Conservation (phyloP, 148 eudicot genomes). For the Polygonum aviculare region DNA sequence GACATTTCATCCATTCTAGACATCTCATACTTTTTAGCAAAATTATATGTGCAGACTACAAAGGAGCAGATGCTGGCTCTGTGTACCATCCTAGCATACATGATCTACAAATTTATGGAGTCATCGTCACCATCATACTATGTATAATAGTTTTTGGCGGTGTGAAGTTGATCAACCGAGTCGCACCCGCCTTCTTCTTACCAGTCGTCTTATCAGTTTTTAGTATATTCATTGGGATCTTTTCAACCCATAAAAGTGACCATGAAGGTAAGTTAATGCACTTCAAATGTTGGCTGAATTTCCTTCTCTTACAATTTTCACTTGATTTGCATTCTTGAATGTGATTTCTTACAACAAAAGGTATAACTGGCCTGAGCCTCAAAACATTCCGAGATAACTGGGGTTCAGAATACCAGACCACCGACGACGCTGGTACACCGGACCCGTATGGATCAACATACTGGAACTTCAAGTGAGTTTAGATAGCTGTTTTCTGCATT, state of each 20-base stretch:
- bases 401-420: slow-evolving; percentile 68
- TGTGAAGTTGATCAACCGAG: slow-evolving; percentile 93
- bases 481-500: not conserved
- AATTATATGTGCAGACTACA: slow-evolving; percentile 44
- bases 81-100: slow-evolving; percentile 75
- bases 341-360: slow-evolving; percentile 31
- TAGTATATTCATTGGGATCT: slow-evolving; percentile 79
- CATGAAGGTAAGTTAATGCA: slow-evolving; percentile 42
- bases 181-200: slow-evolving; percentile 92
- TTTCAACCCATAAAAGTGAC: slow-evolving; percentile 48
- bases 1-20: not conserved
- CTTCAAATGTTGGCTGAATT: not conserved
- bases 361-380: slow-evolving; percentile 86
- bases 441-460: slow-evolving; percentile 60
- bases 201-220: slow-evolving; percentile 78
- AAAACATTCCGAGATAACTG: slow-evolving; percentile 71
- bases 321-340: not conserved
- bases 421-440: slow-evolving; percentile 84
- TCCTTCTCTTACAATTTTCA: too few species aligned
- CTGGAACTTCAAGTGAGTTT: slow-evolving; percentile 89
- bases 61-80: slow-evolving; percentile 60
- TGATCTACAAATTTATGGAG: slow-evolving; percentile 93
- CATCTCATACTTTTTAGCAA: not conserved
- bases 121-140: slow-evolving; percentile 78
- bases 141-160: slow-evolving; percentile 96